Evolutionary conservation across 768 basidiomycete species (phyloP).

Genomic region (Amanita pseudoporphyria): DNA sequence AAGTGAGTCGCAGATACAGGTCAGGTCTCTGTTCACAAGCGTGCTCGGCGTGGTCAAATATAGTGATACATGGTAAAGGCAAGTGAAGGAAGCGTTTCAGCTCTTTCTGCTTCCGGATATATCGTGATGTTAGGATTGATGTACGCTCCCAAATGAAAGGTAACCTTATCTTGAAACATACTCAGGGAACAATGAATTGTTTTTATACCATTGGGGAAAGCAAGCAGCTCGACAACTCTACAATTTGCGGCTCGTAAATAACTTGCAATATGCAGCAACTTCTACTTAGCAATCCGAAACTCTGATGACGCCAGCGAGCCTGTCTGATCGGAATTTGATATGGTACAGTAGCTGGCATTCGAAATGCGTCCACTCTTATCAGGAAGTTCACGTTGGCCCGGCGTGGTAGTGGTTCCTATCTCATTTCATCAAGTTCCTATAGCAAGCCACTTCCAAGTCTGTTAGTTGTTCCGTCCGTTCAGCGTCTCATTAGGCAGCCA

Average conservation of each 20-base stretch:
- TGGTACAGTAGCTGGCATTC: neutral
- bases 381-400: neutral
- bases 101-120: no score
- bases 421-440: neutral
- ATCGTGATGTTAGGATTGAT: no score
- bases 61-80: no score
- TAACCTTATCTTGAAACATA: neutral
- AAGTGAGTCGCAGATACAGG: no score
- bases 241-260: no score
- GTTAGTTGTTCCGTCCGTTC: slow-evolving; percentile 3
- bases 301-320: neutral
- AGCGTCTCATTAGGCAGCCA: neutral
- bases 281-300: no score
- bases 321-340: no score
- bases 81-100: no score
- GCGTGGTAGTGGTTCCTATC: neutral
- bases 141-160: neutral
- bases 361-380: neutral
- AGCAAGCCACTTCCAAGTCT: neutral
- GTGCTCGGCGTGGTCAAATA: no score
- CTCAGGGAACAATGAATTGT: neutral
- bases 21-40: no score
- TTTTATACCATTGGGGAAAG: neutral
- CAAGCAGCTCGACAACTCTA: neutral
- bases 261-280: no score